Conservation (phyloP, 139 green algal species). For the Haematococcus lacustris region DNA sequence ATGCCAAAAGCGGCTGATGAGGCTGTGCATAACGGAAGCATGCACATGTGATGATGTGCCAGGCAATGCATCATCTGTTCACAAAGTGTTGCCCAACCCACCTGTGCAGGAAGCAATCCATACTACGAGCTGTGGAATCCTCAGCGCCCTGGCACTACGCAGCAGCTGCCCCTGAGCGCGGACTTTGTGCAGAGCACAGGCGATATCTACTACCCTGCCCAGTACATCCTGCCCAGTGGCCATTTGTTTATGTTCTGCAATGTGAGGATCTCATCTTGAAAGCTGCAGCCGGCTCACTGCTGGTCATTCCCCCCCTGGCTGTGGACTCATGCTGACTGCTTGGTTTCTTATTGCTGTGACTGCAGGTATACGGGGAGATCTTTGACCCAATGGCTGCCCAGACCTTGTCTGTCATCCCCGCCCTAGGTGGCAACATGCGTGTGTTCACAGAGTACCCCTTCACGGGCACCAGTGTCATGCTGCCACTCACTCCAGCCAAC, state of each 20-base stretch:
- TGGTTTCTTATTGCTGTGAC: too few species aligned
- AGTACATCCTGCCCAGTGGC: slow-evolving; percentile 9
- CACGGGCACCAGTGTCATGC: slow-evolving; percentile 12
- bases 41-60: too few species aligned
- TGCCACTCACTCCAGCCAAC: slow-evolving; percentile 15
- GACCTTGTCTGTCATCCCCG: neutral
- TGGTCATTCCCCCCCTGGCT: too few species aligned
- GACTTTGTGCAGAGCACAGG: slow-evolving; percentile 6
- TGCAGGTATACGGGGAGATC: slow-evolving; percentile 26
- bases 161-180: neutral
- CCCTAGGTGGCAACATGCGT: neutral
- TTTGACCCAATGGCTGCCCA: slow-evolving; percentile 1
- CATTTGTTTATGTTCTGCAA: slow-evolving; percentile 22
- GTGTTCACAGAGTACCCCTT: neutral
- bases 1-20: too few species aligned
- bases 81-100: too few species aligned
- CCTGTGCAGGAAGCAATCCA: too few species aligned
- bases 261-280: too few species aligned
- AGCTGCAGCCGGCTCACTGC: too few species aligned
- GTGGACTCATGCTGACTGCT: too few species aligned
- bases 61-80: too few species aligned
- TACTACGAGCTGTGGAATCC: slow-evolving; percentile 27
- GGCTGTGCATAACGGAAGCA: too few species aligned
- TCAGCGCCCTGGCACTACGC: slow-evolving; percentile 8
- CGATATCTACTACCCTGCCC: slow-evolving; percentile 26